A percentile compares a stretch with the other conserved stretches of the same genome.
phyloP scores from a whole-genome alignment of 2,329 filamentous ascomycete species.

The Elsinoe batatas region DNA sequence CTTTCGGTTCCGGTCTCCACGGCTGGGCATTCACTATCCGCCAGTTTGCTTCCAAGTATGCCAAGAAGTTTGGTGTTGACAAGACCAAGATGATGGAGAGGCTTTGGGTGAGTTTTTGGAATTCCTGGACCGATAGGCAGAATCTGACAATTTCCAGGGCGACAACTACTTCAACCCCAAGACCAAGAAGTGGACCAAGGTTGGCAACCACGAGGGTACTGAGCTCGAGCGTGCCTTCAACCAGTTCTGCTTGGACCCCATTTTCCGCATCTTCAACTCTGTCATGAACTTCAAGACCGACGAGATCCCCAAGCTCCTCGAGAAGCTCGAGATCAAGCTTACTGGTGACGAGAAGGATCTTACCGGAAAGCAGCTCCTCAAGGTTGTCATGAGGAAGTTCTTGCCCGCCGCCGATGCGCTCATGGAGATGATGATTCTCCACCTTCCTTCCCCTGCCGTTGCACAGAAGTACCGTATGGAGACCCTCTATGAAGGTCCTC shows the following conservation, averaged over 20 bases:
- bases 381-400: slow-evolving; percentile 98
- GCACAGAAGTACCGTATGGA: slow-evolving; percentile 97
- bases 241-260: slow-evolving; percentile 98
- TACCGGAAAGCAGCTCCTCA: slow-evolving; percentile 95
- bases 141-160: slow-evolving; percentile 41
- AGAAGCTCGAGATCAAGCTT: slow-evolving; percentile 96
- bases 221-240: slow-evolving; percentile 96
- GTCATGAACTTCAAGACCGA: slow-evolving; percentile 99
- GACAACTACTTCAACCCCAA: slow-evolving; percentile 99
- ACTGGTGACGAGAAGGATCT: slow-evolving; percentile 74
- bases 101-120: slow-evolving; percentile 65
- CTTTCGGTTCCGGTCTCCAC: slow-evolving; percentile 99
- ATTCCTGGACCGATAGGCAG: not conserved
- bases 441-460: slow-evolving; percentile 89
- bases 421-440: slow-evolving; percentile 99
- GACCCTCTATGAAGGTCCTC: slow-evolving; percentile 96
- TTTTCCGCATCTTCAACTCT: slow-evolving; percentile 95
- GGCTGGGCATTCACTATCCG: slow-evolving; percentile 99
- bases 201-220: slow-evolving; percentile 72
- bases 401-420: slow-evolving; percentile 95
- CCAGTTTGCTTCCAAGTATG: slow-evolving; percentile 90
- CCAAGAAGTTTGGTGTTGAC: slow-evolving; percentile 99
- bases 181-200: slow-evolving; percentile 99
- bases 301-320: slow-evolving; percentile 68
- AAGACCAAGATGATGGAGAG: slow-evolving; percentile 99